phyloP scores from a whole-genome alignment of 192 early-diverging fungal genomes.

The Coemansia sp. region DNA sequence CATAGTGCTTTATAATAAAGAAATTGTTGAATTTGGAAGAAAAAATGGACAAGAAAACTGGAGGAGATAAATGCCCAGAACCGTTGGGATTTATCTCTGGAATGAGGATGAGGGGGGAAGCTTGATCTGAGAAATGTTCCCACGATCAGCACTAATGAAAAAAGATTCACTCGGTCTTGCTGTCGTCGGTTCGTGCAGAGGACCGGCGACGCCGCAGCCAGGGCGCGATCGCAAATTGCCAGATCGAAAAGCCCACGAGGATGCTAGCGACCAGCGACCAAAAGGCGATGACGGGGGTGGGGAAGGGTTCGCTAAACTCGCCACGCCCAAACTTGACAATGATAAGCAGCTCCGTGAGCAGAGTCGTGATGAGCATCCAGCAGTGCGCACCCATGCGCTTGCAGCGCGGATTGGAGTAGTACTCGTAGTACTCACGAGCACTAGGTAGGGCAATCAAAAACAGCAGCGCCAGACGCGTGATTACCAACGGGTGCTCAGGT shows the following conservation, averaged over 20 bases:
- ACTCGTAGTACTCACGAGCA: constrained; percentile 90
- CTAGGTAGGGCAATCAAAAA: constrained; percentile 90
- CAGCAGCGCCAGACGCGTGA: constrained; percentile 73
- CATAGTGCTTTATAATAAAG: constrained; percentile 14
- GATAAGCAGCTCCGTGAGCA: constrained; percentile 92
- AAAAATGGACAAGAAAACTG: not conserved
- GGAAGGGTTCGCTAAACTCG: constrained; percentile 84
- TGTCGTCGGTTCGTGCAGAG: not conserved
- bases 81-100: not conserved
- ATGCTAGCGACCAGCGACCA: constrained; percentile 70
- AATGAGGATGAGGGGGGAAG: not conserved
- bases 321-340: constrained; percentile 86
- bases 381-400: constrained; percentile 93
- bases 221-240: constrained; percentile 67
- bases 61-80: not conserved
- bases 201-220: constrained; percentile 7
- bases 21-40: not conserved
- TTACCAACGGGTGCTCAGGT: constrained; percentile 82
- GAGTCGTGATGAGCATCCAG: constrained; percentile 86
- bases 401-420: constrained; percentile 73
- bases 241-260: constrained; percentile 74
- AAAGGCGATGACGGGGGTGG: constrained; percentile 68
- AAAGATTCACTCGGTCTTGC: constrained; percentile 15
- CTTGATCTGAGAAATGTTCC: not conserved
- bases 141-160: not conserved